Base-by-base conservation (phyloP, 2,329 filamentous ascomycete species). In the Exophiala sp. region DNA sequence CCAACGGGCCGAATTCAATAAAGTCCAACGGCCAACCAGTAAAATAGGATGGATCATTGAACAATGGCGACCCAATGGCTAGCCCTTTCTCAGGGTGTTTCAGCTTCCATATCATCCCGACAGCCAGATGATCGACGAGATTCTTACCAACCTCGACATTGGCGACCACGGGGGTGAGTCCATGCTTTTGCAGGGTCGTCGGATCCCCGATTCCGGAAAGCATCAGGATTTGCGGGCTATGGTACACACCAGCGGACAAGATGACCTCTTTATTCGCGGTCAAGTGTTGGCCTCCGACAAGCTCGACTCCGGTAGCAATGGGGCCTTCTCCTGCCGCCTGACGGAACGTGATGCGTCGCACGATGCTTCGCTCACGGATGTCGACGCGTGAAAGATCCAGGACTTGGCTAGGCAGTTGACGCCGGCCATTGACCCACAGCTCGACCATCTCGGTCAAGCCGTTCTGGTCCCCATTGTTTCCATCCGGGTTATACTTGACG, bases 161-260 rank as follows among this genome's bases (percentile, higher is more conserved):
- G 29, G 64, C 54, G 3, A 57, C 58, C 10, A 68, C 45, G 1
- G 62, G 50, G 4, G 60, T 46, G 40, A 71, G 70, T 9, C 53
- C 52, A 23, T 63, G 54, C 7, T 60, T 32, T 14, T 58, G 45
- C n/a, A 72, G 58, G 2, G 62, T 60, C 2, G 52, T 50, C 44
- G 62, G 63, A 22, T 64, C 62, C 10, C 66, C 61, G 13, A 68
- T 64, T 2, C 63, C 65, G 0, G 62, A 64, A 2, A 65, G 55
- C 59, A 64, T 62, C 4, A 65, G 55, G n/a, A 65, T 58, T 45
- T 73, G 70, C 0, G 70, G 71, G 1, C 67, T 70, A 30, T 70
- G 67, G 50, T 72, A 71, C 1, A 64, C 62, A 16, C 71, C 71
- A 1, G 69, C 70, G 0, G 70, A 70, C 1, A 74, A 48, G 21